A percentile compares a stretch with the other conserved stretches of the same genome.
Conservation (phyloP, 371 early-diverging fungal genomes). For the Smittium mucronatum region DNA sequence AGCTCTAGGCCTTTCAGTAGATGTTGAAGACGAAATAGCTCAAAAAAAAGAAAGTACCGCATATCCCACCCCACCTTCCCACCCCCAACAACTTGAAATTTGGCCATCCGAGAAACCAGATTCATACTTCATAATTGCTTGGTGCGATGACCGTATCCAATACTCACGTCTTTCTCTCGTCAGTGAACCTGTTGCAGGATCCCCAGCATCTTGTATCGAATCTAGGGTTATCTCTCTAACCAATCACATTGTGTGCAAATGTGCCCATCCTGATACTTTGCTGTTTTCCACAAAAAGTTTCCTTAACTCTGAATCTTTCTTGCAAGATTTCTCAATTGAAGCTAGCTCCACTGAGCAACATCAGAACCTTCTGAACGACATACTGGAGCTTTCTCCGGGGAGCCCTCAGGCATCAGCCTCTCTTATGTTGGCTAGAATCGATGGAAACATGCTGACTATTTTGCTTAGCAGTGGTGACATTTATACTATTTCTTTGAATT, state of each 20-base stretch:
- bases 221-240: not conserved
- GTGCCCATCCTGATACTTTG: conserved; percentile 4
- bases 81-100: not conserved
- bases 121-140: conserved; percentile 2
- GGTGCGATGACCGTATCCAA: not conserved
- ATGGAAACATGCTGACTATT: too few relatives aligned
- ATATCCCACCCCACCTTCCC: conserved; percentile 1
- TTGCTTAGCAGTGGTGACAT: too few relatives aligned
- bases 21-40: not conserved
- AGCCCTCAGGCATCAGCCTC: too few relatives aligned
- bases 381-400: too few relatives aligned
- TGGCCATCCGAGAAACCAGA: not conserved
- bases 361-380: too few relatives aligned
- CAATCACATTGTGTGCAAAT: not conserved
- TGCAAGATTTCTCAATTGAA: not conserved
- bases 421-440: too few relatives aligned
- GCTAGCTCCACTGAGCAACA: too few relatives aligned
- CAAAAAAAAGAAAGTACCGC: not conserved
- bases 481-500: too few relatives aligned
- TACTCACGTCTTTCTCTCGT: not conserved
- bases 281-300: not conserved
- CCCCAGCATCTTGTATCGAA: not conserved
- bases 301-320: not conserved
- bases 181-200: too few relatives aligned
- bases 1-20: not conserved